phyloP scores from a whole-genome alignment of 192 early-diverging fungal genomes.

The Jimgerdemannia lactiflua region DNA sequence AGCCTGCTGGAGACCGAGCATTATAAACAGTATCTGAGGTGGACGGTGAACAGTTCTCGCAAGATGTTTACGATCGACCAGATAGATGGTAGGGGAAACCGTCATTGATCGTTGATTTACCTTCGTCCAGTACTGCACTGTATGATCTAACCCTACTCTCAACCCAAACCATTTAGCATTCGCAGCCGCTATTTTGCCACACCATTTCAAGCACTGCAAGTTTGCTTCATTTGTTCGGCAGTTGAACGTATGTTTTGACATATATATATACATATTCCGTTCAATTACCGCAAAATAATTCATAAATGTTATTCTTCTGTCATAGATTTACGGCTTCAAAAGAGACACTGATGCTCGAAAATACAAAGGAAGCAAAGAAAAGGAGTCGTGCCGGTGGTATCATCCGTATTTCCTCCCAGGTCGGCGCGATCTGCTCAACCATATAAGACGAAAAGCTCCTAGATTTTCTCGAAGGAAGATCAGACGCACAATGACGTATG shows the following conservation, averaged over 20 bases:
- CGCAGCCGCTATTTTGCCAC: conserved; percentile 39
- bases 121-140: neutral
- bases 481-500: too few species aligned
- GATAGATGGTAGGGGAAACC: conserved; percentile 26
- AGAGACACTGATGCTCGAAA: conserved; percentile 46
- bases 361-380: conserved; percentile 41
- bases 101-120: conserved; percentile 9
- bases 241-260: conserved; percentile 37
- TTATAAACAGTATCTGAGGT: conserved; percentile 22
- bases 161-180: conserved; percentile 32
- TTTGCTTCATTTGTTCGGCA: conserved; percentile 49
- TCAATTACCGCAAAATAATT: too few species aligned
- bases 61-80: conserved; percentile 42
- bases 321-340: conserved; percentile 47
- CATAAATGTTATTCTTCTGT: too few species aligned
- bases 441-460: conserved; percentile 36
- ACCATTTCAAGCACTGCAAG: conserved; percentile 46
- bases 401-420: conserved; percentile 40
- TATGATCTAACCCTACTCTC: neutral
- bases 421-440: conserved; percentile 34
- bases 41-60: conserved; percentile 28
- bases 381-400: conserved; percentile 41
- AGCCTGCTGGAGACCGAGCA: too few species aligned
- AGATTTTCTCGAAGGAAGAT: conserved; percentile 27
- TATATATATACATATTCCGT: too few species aligned